Conservation (phyloP, 225 moss, liverwort and hornwort genomes). For the Bryum argenteum region DNA sequence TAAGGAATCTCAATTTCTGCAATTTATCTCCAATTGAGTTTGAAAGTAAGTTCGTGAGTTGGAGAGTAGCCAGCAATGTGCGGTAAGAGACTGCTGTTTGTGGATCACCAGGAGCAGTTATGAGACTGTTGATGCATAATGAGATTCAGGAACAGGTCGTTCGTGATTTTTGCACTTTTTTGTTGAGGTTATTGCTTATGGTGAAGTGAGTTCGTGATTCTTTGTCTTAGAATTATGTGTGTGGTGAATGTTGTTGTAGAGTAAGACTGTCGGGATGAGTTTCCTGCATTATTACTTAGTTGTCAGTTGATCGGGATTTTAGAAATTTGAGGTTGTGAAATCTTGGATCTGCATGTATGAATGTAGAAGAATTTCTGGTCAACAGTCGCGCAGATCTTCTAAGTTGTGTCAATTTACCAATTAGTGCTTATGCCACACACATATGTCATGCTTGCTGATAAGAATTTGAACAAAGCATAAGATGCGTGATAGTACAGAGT, state of each 20-base stretch:
- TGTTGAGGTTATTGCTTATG: not conserved
- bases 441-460: slow-evolving; percentile 19
- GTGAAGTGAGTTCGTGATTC: slow-evolving; percentile 10
- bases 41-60: not conserved
- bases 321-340: not conserved
- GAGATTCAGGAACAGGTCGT: not conserved
- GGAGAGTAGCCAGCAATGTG: not conserved
- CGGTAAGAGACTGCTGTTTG: slow-evolving; percentile 3
- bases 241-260: slow-evolving; percentile 16
- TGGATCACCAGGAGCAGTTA: not conserved
- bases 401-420: not conserved
- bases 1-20: not conserved
- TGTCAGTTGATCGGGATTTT: not conserved
- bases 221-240: not conserved
- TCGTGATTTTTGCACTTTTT: not conserved
- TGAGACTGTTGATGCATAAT: not conserved
- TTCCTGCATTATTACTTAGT: not conserved
- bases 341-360: not conserved
- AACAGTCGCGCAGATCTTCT: slow-evolving; percentile 12
- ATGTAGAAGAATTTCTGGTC: not conserved
- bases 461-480: not conserved
- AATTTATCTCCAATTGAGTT: not conserved
- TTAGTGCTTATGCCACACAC: slow-evolving; percentile 13
- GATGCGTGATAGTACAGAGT: not conserved
- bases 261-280: not conserved